Conservation (phyloP, 306 rosid genomes). For the Quercus rubra region DNA sequence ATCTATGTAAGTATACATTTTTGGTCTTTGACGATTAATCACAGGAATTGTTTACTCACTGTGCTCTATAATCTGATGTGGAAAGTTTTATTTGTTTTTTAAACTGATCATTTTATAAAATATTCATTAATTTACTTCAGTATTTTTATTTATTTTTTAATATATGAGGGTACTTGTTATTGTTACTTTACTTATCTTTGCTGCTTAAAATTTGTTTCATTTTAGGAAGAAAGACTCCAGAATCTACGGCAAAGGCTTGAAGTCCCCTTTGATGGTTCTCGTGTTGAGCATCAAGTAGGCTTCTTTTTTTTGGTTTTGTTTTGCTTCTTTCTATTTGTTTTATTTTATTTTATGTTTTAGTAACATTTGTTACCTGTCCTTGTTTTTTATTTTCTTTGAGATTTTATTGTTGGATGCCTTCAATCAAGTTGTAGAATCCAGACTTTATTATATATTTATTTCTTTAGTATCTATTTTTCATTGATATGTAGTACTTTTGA, state of each 20-base stretch:
- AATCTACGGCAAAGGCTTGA: constrained; percentile 58
- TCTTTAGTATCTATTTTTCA: neutral
- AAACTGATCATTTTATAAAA: neutral
- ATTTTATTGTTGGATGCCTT: neutral
- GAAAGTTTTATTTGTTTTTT: neutral
- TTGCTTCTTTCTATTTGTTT: neutral
- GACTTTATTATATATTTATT: neutral
- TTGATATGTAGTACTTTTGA: neutral
- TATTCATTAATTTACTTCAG: neutral
- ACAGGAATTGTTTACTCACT: neutral
- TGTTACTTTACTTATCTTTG: constrained; percentile 3
- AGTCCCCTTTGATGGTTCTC: constrained; percentile 87
- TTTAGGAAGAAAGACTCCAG: constrained; percentile 75
- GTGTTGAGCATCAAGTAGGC: constrained; percentile 78
- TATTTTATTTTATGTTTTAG: neutral
- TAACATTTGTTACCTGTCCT: constrained; percentile 5
- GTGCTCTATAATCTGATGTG: too few relatives aligned
- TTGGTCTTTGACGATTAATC: neutral
- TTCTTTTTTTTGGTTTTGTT: neutral
- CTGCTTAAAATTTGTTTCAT: neutral
- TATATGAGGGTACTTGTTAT: constrained; percentile 1
- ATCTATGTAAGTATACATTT: neutral
- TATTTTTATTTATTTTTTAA: neutral
- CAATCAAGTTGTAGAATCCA: neutral
- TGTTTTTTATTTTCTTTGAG: neutral